These are phyloP conservation scores for Arctium minus DNA, from an alignment of 129 eudicot species.

Conservation along the genomic window DNA sequence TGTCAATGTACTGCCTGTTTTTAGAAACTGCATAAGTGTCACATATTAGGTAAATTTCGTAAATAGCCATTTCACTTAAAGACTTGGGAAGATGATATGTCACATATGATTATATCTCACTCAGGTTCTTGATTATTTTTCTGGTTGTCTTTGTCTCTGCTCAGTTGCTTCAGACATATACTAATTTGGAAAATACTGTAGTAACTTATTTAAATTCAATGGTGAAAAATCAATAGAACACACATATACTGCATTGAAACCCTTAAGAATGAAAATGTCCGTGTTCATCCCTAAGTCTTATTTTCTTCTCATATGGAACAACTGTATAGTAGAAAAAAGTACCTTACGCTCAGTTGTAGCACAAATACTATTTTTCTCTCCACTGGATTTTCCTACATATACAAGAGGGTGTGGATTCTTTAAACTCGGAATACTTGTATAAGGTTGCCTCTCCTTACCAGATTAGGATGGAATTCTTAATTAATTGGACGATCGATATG, in stretches of 20 bases:
- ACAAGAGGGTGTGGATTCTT: background rate
- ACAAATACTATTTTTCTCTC: background rate
- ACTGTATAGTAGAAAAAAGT: background rate
- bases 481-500: background rate
- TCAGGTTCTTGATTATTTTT: background rate
- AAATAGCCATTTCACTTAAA: background rate
- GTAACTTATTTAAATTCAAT: no score
- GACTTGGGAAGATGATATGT: background rate
- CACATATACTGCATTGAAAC: background rate
- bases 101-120: background rate
- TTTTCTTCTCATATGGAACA: background rate
- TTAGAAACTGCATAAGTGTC: background rate
- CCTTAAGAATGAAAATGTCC: background rate
- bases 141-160: background rate
- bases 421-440: background rate
- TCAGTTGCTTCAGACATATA: background rate
- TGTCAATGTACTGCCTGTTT: background rate
- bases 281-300: background rate
- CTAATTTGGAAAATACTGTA: background rate
- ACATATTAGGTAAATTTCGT: background rate
- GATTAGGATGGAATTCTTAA: background rate
- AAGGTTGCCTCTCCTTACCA: background rate
- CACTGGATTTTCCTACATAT: background rate
- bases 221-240: background rate
- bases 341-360: background rate